Evolutionary conservation across 768 basidiomycete genomes (phyloP).

Genomic region (Suillus alpinus): DNA sequence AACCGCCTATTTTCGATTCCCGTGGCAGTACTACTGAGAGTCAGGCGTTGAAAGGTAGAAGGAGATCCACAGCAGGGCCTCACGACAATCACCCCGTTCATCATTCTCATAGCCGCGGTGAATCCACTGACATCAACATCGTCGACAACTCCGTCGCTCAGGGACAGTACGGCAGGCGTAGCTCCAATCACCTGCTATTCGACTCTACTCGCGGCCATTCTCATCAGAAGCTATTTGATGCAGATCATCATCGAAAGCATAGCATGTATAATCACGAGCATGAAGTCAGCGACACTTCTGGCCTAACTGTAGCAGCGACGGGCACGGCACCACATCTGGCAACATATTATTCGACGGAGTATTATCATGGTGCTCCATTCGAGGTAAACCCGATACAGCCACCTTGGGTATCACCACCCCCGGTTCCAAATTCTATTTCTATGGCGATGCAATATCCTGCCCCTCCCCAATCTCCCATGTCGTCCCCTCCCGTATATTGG

Average conservation of each 20-base stretch:
- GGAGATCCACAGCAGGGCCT: background rate
- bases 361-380: constrained; percentile 16
- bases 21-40: background rate
- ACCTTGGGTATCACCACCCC: constrained; percentile 25
- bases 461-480: constrained; percentile 26
- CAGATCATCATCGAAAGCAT: constrained; percentile 17
- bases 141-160: constrained; percentile 3
- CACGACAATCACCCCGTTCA: constrained; percentile 14
- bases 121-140: constrained; percentile 1
- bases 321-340: background rate
- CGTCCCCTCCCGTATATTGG: constrained; percentile 23
- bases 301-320: background rate
- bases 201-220: constrained; percentile 32
- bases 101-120: constrained; percentile 13
- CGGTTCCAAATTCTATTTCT: constrained; percentile 18
- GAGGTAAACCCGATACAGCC: constrained; percentile 15
- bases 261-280: constrained; percentile 18
- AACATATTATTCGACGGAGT: constrained; percentile 2
- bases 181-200: constrained; percentile 37
- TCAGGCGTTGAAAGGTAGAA: background rate
- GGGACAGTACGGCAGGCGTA: constrained; percentile 30
- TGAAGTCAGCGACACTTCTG: constrained; percentile 11
- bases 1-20: constrained; percentile 12
- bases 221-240: constrained; percentile 23
- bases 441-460: constrained; percentile 24